A percentile compares a stretch with the other conserved stretches of the same genome.
phyloP scores from a whole-genome alignment of 352 stramenopile species.

The Phytophthora multivora region DNA sequence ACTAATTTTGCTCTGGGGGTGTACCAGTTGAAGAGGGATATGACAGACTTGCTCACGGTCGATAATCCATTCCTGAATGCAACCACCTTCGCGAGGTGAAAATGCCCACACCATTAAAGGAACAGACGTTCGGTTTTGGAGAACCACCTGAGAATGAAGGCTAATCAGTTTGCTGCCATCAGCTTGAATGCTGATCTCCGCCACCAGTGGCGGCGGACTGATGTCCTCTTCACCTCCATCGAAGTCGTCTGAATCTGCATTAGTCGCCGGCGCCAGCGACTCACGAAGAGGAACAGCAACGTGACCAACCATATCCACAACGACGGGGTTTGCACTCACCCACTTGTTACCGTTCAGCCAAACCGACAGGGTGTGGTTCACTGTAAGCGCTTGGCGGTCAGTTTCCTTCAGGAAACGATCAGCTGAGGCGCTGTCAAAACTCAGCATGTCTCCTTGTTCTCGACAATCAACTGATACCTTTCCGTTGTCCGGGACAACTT shows the following conservation, averaged over 20 bases:
- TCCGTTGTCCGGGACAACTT: conserved; percentile 63
- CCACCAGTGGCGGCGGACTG: conserved; percentile 75
- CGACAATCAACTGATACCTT: conserved; percentile 86
- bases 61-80: conserved; percentile 81
- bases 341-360: conserved; percentile 88
- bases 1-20: conserved; percentile 89
- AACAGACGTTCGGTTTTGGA: conserved; percentile 88
- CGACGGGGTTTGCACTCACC: conserved; percentile 85
- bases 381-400: conserved; percentile 75
- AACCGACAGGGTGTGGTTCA: conserved; percentile 88
- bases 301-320: conserved; percentile 89
- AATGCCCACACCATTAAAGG: conserved; percentile 90
- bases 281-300: conserved; percentile 81
- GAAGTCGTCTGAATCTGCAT: conserved; percentile 37
- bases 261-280: conserved; percentile 22
- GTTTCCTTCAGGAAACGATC: conserved; percentile 78
- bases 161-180: conserved; percentile 90
- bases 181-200: conserved; percentile 87
- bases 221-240: conserved; percentile 57
- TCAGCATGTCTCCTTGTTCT: conserved; percentile 87
- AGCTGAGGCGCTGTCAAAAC: conserved; percentile 81
- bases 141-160: conserved; percentile 84
- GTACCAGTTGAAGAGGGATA: conserved; percentile 83
- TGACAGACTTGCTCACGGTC: conserved; percentile 84
- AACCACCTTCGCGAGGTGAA: conserved; percentile 79